These are phyloP conservation scores for Musa troglodytarum DNA, from an alignment of 176 grass and related monocot genomes.

Conservation along the genomic window DNA sequence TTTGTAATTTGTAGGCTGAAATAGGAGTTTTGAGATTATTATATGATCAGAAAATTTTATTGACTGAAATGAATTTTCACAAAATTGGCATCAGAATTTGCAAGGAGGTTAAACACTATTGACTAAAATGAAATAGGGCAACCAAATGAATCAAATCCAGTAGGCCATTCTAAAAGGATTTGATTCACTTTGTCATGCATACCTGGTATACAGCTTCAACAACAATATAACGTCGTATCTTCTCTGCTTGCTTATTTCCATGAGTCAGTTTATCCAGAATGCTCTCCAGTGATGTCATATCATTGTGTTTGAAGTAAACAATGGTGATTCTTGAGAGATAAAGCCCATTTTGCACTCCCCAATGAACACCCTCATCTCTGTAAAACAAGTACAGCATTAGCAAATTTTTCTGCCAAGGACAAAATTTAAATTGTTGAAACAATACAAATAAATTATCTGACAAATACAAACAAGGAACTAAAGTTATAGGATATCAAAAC, in stretches of 20 bases:
- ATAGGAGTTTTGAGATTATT: not conserved
- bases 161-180: conserved; percentile 2
- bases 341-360: conserved; percentile 91
- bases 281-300: conserved; percentile 74
- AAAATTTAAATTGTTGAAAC: no score
- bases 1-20: not conserved
- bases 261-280: conserved; percentile 70
- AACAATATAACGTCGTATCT: conserved; percentile 89
- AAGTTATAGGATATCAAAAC: not conserved
- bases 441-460: no score
- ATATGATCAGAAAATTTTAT: no score
- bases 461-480: no score
- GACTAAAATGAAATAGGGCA: not conserved
- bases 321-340: conserved; percentile 85
- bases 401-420: not conserved
- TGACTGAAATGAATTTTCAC: not conserved
- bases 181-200: not conserved
- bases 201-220: conserved; percentile 94
- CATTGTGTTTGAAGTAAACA: conserved; percentile 98
- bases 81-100: not conserved
- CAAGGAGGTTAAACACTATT: not conserved
- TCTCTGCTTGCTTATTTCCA: conserved; percentile 70
- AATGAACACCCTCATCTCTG: conserved; percentile 92
- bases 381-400: conserved; percentile 20
- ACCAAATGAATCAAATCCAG: not conserved